These are phyloP conservation scores for Amanita jacksonii DNA, from an alignment of 768 basidiomycete genomes.

Conservation along the genomic window DNA sequence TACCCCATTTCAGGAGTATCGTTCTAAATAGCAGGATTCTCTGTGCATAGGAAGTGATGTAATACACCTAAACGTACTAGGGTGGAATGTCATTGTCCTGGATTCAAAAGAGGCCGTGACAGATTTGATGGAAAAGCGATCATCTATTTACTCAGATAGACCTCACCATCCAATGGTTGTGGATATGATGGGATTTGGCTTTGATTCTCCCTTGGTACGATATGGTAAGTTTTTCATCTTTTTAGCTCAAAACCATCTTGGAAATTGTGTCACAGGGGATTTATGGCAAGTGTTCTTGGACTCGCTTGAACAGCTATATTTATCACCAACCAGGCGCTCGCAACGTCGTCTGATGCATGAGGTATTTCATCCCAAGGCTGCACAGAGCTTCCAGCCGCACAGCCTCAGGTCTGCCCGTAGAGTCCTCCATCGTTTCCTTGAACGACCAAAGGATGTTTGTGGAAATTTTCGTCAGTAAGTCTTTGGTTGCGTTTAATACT, in stretches of 20 bases:
- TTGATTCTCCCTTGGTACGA: constrained; percentile 16
- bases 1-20: too few species aligned
- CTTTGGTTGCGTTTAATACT: neutral
- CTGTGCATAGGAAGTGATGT: neutral
- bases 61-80: neutral
- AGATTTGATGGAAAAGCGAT: constrained; percentile 15
- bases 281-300: neutral
- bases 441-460: constrained; percentile 21
- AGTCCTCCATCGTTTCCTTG: constrained; percentile 23
- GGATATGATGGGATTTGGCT: constrained; percentile 8
- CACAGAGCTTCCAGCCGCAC: constrained; percentile 17
- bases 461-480: constrained; percentile 28
- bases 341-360: constrained; percentile 20
- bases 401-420: constrained; percentile 20
- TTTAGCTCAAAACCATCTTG: neutral
- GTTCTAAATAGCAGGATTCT: too few species aligned
- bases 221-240: constrained; percentile 20
- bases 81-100: constrained; percentile 8
- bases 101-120: constrained; percentile 11
- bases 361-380: constrained; percentile 10
- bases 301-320: constrained; percentile 4
- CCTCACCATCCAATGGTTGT: neutral
- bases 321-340: constrained; percentile 16
- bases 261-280: neutral
- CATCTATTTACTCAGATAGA: constrained; percentile 13